phyloP scores from a whole-genome alignment of 2,329 filamentous ascomycete genomes.

The Trichophyton schoenleinii region DNA sequence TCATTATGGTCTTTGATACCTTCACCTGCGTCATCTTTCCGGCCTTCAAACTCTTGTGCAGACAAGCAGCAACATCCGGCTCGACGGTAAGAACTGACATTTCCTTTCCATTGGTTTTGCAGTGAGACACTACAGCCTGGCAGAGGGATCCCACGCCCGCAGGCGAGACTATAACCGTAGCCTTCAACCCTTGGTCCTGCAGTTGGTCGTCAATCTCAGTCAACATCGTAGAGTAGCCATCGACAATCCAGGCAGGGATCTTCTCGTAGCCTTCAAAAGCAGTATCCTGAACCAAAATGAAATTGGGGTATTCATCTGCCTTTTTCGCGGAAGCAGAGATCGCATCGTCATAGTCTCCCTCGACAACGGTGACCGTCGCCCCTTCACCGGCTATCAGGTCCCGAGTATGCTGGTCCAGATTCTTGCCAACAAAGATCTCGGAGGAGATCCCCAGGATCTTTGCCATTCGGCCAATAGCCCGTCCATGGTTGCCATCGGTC shows the following conservation, averaged over 20 bases:
- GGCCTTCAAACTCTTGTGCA: constrained; percentile 37
- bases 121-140: constrained; percentile 55
- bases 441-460: constrained; percentile 43
- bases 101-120: constrained; percentile 35
- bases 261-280: constrained; percentile 54
- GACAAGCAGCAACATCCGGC: constrained; percentile 49
- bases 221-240: constrained; percentile 65
- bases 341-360: constrained; percentile 53
- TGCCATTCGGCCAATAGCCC: constrained; percentile 59
- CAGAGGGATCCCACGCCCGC: constrained; percentile 63
- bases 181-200: constrained; percentile 23
- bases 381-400: constrained; percentile 50
- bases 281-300: constrained; percentile 56
- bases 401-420: constrained; percentile 44
- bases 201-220: constrained; percentile 54
- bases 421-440: constrained; percentile 50
- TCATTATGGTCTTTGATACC: constrained; percentile 57
- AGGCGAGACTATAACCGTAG: constrained; percentile 47
- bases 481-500: constrained; percentile 66
- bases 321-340: constrained; percentile 40
- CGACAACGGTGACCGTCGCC: constrained; percentile 43
- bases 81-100: constrained; percentile 54
- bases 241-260: constrained; percentile 61
- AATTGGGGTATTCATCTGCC: constrained; percentile 23
- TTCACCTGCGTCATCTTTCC: constrained; percentile 39